phyloP scores from a whole-genome alignment of 495 filamentous ascomycete genomes.

The Viridothelium virens region DNA sequence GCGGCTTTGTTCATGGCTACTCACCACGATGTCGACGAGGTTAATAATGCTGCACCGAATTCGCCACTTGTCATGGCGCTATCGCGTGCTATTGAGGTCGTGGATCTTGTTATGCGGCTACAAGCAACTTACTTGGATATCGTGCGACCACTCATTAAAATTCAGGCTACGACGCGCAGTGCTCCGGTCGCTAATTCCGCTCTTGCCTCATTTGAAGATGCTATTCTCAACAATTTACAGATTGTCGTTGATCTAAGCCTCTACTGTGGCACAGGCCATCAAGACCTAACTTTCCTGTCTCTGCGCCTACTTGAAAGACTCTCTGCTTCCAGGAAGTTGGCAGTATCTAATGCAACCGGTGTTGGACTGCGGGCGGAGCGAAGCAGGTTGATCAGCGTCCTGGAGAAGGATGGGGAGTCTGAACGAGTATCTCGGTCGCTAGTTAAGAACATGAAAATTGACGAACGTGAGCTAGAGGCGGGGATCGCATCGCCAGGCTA shows the following conservation, averaged over 20 bases:
- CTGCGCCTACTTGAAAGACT: constrained; percentile 77
- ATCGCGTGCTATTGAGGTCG: constrained; percentile 66
- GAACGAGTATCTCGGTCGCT: constrained; percentile 62
- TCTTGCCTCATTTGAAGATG: constrained; percentile 83
- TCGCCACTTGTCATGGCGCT: constrained; percentile 70
- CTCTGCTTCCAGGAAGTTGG: constrained; percentile 68
- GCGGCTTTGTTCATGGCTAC: constrained; percentile 66
- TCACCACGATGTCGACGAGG: constrained; percentile 59
- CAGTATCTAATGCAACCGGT: constrained; percentile 28
- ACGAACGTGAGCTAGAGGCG: constrained; percentile 54
- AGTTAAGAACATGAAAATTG: constrained; percentile 52
- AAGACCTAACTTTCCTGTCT: constrained; percentile 65
- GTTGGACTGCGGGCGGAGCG: constrained; percentile 42
- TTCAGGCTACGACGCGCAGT: constrained; percentile 40
- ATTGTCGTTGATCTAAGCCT: constrained; percentile 71
- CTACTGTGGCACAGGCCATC: constrained; percentile 73
- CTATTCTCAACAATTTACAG: constrained; percentile 67
- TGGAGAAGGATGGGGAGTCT: constrained; percentile 62
- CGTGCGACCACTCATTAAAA: constrained; percentile 65
- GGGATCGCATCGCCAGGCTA: constrained; percentile 59
- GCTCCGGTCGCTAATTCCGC: constrained; percentile 58
- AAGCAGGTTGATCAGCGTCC: constrained; percentile 71
- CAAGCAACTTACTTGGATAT: constrained; percentile 89
- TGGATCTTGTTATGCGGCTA: constrained; percentile 70
- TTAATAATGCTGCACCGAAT: constrained; percentile 57